Evolutionary conservation across 2,329 filamentous ascomycete species (phyloP), one percentile per base, ranked within the genome.

Genomic region (Alternaria rosae): DNA sequence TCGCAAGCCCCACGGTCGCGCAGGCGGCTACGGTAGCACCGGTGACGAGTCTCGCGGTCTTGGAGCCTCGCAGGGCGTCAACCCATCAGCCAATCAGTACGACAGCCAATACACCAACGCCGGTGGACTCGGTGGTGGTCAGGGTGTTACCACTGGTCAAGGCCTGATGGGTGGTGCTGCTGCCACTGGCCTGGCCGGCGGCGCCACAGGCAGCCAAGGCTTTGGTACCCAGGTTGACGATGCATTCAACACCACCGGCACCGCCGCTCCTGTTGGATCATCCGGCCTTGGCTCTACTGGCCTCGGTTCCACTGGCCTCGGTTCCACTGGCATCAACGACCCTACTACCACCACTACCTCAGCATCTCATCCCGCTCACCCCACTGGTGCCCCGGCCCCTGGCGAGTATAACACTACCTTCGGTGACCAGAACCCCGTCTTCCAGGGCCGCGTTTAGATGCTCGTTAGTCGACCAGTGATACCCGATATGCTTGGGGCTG

Each of bases 1-100:
- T 35, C 87, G 88, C 73, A 91, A 91, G 81, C 81, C 86, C 20
- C 87, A 88, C 71, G 77, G 78, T 38, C 82, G 82, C 44, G 75
- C 80, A 50, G 67, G 71, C 26, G 80, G 78, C 25, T 72, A 75
- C 59, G 63, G 61, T 43, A 45, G 76, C 30, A 47, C 67, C 4
- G 54, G 62, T 43, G 68, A 66, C 44, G 60, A 64, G 25, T 66
- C 61, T 41, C 68, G 66, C 44, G 64, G 70, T 54, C 64, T 67
- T 50, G 69, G 57, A 50, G 64, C 63, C 21, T 65, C 66, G 6
- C 57, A 62, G 8, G 64, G 62, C 32, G 42, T 67, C 20, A 69
- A 69, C 58, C 51, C 66, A 44, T 47, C 60, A 3, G 26, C 64
- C 26, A 65, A 56, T 59, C 57, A 66, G 58, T 68, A 65, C 28